Base-by-base conservation (phyloP, 2,329 filamentous ascomycete species). In the Colletotrichum lentis region DNA sequence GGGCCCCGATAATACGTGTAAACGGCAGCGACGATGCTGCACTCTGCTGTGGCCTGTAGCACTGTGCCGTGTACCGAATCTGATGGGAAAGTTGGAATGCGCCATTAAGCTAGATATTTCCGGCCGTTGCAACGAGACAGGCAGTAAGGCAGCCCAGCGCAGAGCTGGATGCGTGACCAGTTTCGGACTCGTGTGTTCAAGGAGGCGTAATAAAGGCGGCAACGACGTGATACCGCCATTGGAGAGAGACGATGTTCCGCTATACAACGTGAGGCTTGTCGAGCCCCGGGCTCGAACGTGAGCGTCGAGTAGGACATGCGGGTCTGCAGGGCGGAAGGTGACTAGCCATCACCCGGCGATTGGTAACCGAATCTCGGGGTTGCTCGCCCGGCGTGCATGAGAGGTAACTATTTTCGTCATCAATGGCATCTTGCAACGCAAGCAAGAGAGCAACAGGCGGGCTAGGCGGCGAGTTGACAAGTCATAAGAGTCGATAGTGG, bases 321-420 rank as follows among this genome's bases (percentile, higher is more conserved):
- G 55, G 47, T 12, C 54, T 65, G 61, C 65, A 65, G 44, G 65
- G 49, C 49, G 62, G 49, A 65, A 55, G 22, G 65, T 65, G 55
- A 55, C 65, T 65, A 62, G 20, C 49, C 43, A 65, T 65, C 54
- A 37, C 16, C 49, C 53, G 62, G 55, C 44, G 61, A 60, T 68
- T 68, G 62, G 62, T 44, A 55, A 43, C 62, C 27, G 24, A 41
- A n/a, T 24, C 62, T 68, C 65, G 65, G 65, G 54, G 62, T 65
- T 65, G 49, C 49, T 68, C 62, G 65, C 62, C 65, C 57, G 65
- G 56, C 54, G 49, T 68, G 65, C 65, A 68, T 65, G 35, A 52
- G 27, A 12, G 3, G 65, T 37, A 22, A 8, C 46, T 50, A 44
- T 53, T 55, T 6, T 12, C 35, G 54, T 50, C 55, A 62, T 65